Conservation (phyloP, 148 eudicot species). For the Dysphania ambrosioides region DNA sequence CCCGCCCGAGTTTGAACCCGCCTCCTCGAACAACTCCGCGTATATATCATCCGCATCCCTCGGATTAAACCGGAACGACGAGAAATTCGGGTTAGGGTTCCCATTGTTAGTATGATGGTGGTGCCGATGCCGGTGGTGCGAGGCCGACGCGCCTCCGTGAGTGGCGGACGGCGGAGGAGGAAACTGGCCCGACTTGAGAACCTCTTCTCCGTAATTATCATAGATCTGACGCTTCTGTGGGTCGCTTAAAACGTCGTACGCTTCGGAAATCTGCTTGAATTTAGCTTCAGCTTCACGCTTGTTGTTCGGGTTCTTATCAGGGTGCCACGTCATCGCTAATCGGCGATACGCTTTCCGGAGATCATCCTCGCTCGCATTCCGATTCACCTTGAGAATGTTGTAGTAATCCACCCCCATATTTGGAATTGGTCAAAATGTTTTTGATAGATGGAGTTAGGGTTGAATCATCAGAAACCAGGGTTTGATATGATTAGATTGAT, state of each 20-base stretch:
- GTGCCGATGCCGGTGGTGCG: conserved; percentile 38
- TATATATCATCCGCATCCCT: conserved; percentile 87
- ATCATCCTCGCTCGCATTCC: conserved; percentile 76
- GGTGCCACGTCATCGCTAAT: conserved; percentile 80
- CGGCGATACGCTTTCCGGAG: conserved; percentile 71
- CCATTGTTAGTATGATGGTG: not conserved
- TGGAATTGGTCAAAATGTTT: no score
- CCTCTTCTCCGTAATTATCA: conserved; percentile 87
- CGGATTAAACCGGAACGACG: conserved; percentile 67
- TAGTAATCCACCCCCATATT: conserved; percentile 89
- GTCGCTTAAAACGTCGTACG: conserved; percentile 80
- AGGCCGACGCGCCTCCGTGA: conserved; percentile 27
- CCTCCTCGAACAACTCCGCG: conserved; percentile 64
- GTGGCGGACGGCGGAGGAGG: conserved; percentile 61
- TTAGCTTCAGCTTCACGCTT: conserved; percentile 66
- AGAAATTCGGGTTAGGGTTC: conserved; percentile 5
- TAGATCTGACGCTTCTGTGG: conserved; percentile 92
- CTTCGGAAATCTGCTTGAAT: conserved; percentile 89
- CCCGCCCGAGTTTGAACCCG: conserved; percentile 22
- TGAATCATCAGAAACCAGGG: no score
- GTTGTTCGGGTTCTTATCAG: conserved; percentile 58
- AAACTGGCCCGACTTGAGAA: conserved; percentile 66
- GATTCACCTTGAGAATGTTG: conserved; percentile 81
- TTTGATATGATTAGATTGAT: no score
- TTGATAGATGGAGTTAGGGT: no score